A percentile compares a stretch with the other conserved stretches of the same genome.
Evolutionary conservation across 108 stramenopile species (phyloP).

Genomic region (Fragilaria crotonensis): DNA sequence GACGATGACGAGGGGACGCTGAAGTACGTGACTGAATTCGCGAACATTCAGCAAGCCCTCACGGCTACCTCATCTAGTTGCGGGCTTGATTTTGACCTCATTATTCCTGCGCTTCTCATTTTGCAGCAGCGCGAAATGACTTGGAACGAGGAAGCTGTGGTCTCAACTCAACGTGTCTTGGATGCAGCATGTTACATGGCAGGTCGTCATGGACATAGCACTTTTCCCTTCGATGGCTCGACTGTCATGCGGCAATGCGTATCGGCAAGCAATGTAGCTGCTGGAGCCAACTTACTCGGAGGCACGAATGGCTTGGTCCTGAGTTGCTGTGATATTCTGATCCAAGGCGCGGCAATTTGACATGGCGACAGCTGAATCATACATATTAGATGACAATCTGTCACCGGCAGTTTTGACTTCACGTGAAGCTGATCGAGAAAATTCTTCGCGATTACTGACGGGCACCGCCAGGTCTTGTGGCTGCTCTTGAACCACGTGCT

Average conservation of each 20-base stretch:
- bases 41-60: conserved; percentile 22
- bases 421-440: too few species aligned
- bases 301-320: conserved; percentile 69
- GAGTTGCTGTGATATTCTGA: conserved; percentile 59
- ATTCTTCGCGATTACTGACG: conserved; percentile 34
- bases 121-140: conserved; percentile 25
- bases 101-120: conserved; percentile 60
- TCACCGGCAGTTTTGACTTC: too few species aligned
- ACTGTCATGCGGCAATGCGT: conserved; percentile 63
- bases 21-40: conserved; percentile 9
- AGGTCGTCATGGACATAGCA: conserved; percentile 41
- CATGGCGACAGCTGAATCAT: conserved; percentile 62
- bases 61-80: conserved; percentile 17
- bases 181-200: conserved; percentile 68
- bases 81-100: conserved; percentile 68
- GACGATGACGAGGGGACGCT: conserved; percentile 18
- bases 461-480: conserved; percentile 51
- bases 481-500: conserved; percentile 61
- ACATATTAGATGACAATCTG: conserved; percentile 30
- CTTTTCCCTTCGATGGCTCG: conserved; percentile 43
- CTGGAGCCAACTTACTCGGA: conserved; percentile 69
- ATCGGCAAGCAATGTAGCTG: conserved; percentile 46
- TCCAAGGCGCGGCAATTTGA: conserved; percentile 28
- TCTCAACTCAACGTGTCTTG: conserved; percentile 55
- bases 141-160: conserved; percentile 37